These are phyloP conservation scores for Xylariaceae sp. DNA, from an alignment of 2,329 filamentous ascomycete species.

Conservation along the genomic window DNA sequence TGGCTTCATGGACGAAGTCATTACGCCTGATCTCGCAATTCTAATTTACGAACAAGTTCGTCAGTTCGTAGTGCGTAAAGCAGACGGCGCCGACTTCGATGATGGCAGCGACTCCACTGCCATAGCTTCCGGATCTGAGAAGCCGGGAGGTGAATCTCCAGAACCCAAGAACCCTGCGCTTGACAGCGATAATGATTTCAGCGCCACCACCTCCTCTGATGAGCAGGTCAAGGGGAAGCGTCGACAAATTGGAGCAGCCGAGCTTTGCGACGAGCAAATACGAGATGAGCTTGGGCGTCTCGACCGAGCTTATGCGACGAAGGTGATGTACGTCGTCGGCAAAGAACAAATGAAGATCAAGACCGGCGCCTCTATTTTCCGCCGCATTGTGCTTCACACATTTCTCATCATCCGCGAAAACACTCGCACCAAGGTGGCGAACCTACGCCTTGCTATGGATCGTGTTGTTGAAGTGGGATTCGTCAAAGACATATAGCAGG, in stretches of 20 bases:
- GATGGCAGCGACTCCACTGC: constrained; percentile 10
- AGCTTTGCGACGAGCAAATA: constrained; percentile 28
- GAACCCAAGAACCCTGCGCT: neutral
- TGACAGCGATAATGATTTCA: constrained; percentile 8
- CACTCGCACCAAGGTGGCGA: constrained; percentile 63
- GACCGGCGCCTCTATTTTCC: constrained; percentile 35
- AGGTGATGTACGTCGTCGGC: constrained; percentile 57
- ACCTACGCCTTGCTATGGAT: constrained; percentile 57
- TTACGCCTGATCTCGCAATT: constrained; percentile 61
- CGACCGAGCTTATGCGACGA: constrained; percentile 42
- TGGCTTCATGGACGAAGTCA: constrained; percentile 70
- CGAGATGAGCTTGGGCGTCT: constrained; percentile 43
- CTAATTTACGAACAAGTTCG: constrained; percentile 60
- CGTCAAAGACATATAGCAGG: constrained; percentile 56
- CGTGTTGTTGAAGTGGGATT: constrained; percentile 67
- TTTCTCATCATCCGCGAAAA: constrained; percentile 68
- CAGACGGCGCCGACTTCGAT: constrained; percentile 14
- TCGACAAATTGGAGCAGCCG: constrained; percentile 6
- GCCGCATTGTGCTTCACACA: constrained; percentile 46
- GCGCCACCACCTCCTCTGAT: constrained; percentile 1
- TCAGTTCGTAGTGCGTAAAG: constrained; percentile 43
- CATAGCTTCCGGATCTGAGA: neutral
- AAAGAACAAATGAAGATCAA: constrained; percentile 60
- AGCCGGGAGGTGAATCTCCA: neutral
- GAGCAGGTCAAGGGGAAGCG: constrained; percentile 8